Conservation (phyloP, 768 basidiomycete species). For the Royoungia palumana region DNA sequence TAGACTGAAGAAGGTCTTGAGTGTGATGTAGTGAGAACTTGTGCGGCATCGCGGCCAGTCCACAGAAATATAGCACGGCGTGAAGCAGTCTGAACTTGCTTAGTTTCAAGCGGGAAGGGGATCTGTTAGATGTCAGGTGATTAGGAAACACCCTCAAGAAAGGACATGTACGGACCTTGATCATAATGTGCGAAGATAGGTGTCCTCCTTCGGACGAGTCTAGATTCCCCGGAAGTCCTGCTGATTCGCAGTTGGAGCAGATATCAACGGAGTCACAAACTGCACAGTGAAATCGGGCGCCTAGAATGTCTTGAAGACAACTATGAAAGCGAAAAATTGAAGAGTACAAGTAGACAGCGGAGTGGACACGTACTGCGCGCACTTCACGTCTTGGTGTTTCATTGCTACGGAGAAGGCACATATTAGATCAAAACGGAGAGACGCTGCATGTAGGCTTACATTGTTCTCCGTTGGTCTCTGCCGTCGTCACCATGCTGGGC, state of each 20-base stretch:
- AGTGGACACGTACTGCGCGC: slow-evolving; percentile 66
- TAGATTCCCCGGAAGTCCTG: slow-evolving; percentile 78
- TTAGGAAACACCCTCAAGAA: not conserved
- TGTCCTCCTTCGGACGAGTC: slow-evolving; percentile 77
- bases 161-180: slow-evolving; percentile 61
- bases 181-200: slow-evolving; percentile 84
- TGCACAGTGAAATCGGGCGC: slow-evolving; percentile 90
- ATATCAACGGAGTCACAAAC: slow-evolving; percentile 84
- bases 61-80: slow-evolving; percentile 71
- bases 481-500: slow-evolving; percentile 20
- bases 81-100: slow-evolving; percentile 74
- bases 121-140: slow-evolving; percentile 49
- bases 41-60: slow-evolving; percentile 71
- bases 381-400: slow-evolving; percentile 78
- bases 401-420: slow-evolving; percentile 44
- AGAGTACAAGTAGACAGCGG: not conserved
- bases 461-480: slow-evolving; percentile 52
- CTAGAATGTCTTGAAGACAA: slow-evolving; percentile 86
- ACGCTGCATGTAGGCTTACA: slow-evolving; percentile 40
- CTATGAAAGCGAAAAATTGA: slow-evolving; percentile 37
- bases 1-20: slow-evolving; percentile 57
- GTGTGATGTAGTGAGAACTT: slow-evolving; percentile 46
- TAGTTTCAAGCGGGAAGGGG: slow-evolving; percentile 72
- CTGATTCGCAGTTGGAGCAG: slow-evolving; percentile 83
- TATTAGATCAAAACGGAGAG: slow-evolving; percentile 1